Conservation (phyloP, 2,329 filamentous ascomycete genomes). For the Neonectria punicea region DNA sequence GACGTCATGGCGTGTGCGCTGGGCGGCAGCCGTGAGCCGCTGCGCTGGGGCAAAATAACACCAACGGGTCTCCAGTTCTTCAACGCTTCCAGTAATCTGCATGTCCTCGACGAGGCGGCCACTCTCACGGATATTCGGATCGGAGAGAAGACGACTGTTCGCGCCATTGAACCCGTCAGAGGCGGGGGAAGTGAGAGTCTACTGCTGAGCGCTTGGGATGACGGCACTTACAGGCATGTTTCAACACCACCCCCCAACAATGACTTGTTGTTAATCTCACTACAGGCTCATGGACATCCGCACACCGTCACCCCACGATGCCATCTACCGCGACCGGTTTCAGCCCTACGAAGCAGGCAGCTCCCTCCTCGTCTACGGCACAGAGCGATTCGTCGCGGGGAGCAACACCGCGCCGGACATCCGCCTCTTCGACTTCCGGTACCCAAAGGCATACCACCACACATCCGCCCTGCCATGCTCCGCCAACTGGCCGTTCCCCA, state of each 20-base stretch:
- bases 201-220: conserved; percentile 63
- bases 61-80: conserved; percentile 56
- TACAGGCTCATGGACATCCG: conserved; percentile 60
- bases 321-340: conserved; percentile 64
- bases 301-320: conserved; percentile 58
- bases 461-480: conserved; percentile 60
- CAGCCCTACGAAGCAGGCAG: conserved; percentile 58
- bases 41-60: conserved; percentile 58
- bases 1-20: conserved; percentile 59
- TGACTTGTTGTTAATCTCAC: conserved; percentile 2
- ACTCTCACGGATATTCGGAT: conserved; percentile 39
- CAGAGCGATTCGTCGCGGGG: conserved; percentile 62
- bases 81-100: conserved; percentile 47
- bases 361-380: conserved; percentile 60
- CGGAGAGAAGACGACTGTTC: conserved; percentile 52
- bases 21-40: conserved; percentile 53
- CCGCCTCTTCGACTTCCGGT: conserved; percentile 66
- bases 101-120: conserved; percentile 28
- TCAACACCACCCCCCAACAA: not conserved
- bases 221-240: conserved; percentile 58
- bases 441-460: conserved; percentile 59
- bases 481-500: conserved; percentile 47
- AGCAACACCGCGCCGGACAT: conserved; percentile 56
- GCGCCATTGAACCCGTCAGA: conserved; percentile 59
- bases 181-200: conserved; percentile 51